Percentiles rank a stretch among this genome's conserved stretches.
Evolutionary conservation across 1,284 basidiomycete species (phyloP).

Genomic region (Trametes versicolor): DNA sequence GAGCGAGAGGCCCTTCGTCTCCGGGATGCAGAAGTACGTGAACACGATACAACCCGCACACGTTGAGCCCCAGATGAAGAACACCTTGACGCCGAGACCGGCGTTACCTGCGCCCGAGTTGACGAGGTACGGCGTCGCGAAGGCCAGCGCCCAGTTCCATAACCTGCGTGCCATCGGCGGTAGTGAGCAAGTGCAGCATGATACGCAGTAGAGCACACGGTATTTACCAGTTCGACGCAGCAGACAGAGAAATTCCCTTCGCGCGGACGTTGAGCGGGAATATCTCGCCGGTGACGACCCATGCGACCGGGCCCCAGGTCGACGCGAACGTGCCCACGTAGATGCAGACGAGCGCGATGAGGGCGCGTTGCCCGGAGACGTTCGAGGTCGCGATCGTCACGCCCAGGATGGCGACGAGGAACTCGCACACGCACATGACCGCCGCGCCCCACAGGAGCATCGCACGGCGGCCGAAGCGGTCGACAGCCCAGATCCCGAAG

Average conservation of each 20-base stretch:
- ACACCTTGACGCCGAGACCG: constrained; percentile 72
- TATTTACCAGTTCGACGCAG: constrained; percentile 55
- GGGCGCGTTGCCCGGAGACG: constrained; percentile 42
- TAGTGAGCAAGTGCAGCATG: no score
- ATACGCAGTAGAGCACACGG: constrained; percentile 70
- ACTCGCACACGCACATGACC: constrained; percentile 79
- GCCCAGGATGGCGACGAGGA: constrained; percentile 77
- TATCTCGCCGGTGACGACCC: constrained; percentile 81
- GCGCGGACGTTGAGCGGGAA: constrained; percentile 78
- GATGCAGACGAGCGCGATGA: constrained; percentile 69
- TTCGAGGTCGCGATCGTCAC: constrained; percentile 61
- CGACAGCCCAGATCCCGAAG: constrained; percentile 74
- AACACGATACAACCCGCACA: constrained; percentile 76
- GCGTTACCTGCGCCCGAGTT: constrained; percentile 43
- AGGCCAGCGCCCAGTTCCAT: constrained; percentile 44
- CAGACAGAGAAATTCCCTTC: constrained; percentile 79
- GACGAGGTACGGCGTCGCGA: constrained; percentile 80
- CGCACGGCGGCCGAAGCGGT: constrained; percentile 77
- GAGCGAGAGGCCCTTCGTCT: constrained; percentile 77
- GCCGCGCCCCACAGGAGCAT: constrained; percentile 78
- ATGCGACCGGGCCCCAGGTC: constrained; percentile 82
- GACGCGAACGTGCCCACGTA: constrained; percentile 81
- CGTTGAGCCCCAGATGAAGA: constrained; percentile 89
- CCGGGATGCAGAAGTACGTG: constrained; percentile 81
- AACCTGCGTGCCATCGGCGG: constrained; percentile 46